phyloP scores from a whole-genome alignment of 2,329 filamentous ascomycete genomes.

The Aspergillus sp. region DNA sequence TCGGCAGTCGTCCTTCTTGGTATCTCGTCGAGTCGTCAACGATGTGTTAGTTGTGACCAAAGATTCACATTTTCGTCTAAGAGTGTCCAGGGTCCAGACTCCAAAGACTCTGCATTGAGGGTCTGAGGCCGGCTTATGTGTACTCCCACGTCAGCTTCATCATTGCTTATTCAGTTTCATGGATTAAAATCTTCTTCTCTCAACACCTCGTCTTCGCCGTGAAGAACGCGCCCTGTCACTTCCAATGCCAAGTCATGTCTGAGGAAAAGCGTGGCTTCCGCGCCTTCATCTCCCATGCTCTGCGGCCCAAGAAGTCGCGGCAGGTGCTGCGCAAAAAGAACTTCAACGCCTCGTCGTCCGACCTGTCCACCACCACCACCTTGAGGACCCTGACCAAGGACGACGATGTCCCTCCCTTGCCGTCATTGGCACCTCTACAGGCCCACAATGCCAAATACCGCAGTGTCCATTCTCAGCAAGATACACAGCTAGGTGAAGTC shows the following conservation, averaged over 20 bases:
- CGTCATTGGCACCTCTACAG: conserved; percentile 38
- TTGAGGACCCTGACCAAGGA: conserved; percentile 10
- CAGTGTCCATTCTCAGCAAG: conserved; percentile 31
- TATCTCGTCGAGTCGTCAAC: not conserved
- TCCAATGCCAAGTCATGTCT: conserved; percentile 34
- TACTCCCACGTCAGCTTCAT: conserved; percentile 11
- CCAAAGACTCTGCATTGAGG: not conserved
- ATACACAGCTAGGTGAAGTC: conserved; percentile 43
- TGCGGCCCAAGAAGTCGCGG: conserved; percentile 43
- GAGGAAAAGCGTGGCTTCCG: conserved; percentile 36
- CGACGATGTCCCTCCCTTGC: conserved; percentile 35
- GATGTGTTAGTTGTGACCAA: not conserved
- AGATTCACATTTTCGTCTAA: not conserved
- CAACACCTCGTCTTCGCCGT: conserved; percentile 1
- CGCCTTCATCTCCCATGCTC: conserved; percentile 34
- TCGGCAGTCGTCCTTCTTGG: not conserved
- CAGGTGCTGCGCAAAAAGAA: conserved; percentile 42
- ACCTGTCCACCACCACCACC: conserved; percentile 29
- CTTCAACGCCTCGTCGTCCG: conserved; percentile 34
- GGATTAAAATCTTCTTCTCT: conserved; percentile 3
- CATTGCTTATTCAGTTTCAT: conserved; percentile 11
- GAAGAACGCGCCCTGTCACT: not conserved
- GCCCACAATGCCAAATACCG: conserved; percentile 41
- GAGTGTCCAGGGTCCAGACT: not conserved
- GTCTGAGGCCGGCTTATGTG: not conserved